Evolutionary conservation across 495 filamentous ascomycete species (phyloP), one percentile per base, ranked within the genome.

Genomic region (Penicillium egyptiacum): DNA sequence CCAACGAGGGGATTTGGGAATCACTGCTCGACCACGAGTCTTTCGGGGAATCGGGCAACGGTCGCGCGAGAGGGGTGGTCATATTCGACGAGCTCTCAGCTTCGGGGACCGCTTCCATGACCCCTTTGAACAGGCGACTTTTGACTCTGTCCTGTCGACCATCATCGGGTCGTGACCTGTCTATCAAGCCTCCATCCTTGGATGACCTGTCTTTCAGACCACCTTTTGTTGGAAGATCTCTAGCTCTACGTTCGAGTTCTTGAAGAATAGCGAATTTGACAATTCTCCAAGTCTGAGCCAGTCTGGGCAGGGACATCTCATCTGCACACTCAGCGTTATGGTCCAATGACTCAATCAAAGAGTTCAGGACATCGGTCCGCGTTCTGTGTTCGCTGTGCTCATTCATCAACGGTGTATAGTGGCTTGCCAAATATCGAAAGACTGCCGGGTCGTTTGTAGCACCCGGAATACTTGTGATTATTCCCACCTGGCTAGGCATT

Each of bases 231-330:
- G 65, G 69, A 60, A 87, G 81, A 50, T 86, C 81, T 47, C 82
- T 77, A 2, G 81, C 82, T 55, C 83, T 80, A 25, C 77, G 70
- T 19, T 76, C 70, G 1, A 90, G 76, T 42, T 90, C 79, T 53
- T 88, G 72, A 17, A 81, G 65, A 42, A 88, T 77, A 22, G 83
- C 82, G 55, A 81, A 85, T 20, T 81, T 83, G 17, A 91, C 67
- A 31, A 90, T 80, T 35, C 84, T 83, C 88, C 88, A 92, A 4
- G 87, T 90, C 63, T 91, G 88, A 8, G 88, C 85, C 12, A 90
- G 71, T 14, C 84, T 83, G 61, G 83, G 81, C 54, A 84, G 75
- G 25, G 80, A 80, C 25, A 81, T 74, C 16, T 77, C 75, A 58
- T 87, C 83, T 5, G 87, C 83, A 47, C 83, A 76, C 48, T 70